Evolutionary conservation across 2,329 filamentous ascomycete genomes (phyloP), one percentile per base, ranked within the genome.

Genomic region (Phialophora expanda): DNA sequence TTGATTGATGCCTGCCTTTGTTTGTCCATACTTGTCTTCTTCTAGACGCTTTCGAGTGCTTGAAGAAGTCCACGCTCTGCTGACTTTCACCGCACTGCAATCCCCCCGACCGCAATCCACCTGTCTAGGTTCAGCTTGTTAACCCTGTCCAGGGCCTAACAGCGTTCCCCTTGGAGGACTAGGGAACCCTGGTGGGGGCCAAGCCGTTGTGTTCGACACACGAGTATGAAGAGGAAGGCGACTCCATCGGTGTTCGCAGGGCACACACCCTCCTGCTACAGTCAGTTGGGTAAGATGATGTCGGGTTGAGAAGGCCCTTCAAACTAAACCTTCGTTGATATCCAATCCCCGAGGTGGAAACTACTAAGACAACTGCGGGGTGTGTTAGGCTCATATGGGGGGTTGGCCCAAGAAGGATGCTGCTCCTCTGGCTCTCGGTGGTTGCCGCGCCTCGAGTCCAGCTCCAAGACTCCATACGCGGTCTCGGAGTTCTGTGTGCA

Each of bases 161-260:
- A 77, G 84, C 82, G 74, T 91, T 90, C 0, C 89, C 70, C 83
- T 85, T 70, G 87, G 86, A 74, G 91, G 89, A 32, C 86, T 89
- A 26, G 87, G 89, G 75, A 89, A 89, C 12, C 86, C 87, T 86
- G 89, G 77, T 90, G 87, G 0, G 88, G 87, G 73, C 84, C 87
- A 44, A 44, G 38, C 38, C 38, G 38, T n/a, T 7, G 2, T 44
- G 38, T 44, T 44, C 14, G 38, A 44, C 38, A 44, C 38, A 44
- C 38, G 17, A 8, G n/a, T 17, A n/a, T 17, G 17, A 44, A 44
- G 38, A n/a, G 1, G 30, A 30, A 30, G 30, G 9, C 6, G 38
- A n/a, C 17, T n/a, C 11, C 38, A 38, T 44, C 38, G 4, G 17
- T 5, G 17, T 17, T 44, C 17, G 38, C 17, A n/a, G 6, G 7